Evolutionary conservation across 2,329 filamentous ascomycete species (phyloP).

Genomic region (Pyrenophora tritici-repentis): DNA sequence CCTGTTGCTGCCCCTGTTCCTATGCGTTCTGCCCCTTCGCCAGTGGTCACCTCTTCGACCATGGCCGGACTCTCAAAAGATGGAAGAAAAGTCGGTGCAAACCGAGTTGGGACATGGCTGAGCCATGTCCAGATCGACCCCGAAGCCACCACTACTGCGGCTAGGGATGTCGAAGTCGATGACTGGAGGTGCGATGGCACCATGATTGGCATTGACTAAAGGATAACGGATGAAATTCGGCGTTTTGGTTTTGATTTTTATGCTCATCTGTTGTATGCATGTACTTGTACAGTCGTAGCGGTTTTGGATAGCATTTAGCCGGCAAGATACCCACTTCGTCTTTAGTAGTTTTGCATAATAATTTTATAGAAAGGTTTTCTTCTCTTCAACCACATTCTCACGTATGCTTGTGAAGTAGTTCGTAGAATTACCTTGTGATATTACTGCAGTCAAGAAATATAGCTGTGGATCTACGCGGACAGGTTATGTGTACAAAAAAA

Average conservation of each 20-base stretch:
- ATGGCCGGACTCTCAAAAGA: slow-evolving; percentile 48
- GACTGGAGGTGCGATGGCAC: slow-evolving; percentile 45
- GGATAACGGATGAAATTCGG: slow-evolving; percentile 11
- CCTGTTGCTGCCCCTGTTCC: slow-evolving; percentile 8
- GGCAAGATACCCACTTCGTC: slow-evolving; percentile 18
- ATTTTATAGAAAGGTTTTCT: slow-evolving; percentile 2
- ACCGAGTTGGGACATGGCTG: slow-evolving; percentile 48
- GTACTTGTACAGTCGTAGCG: slow-evolving; percentile 14
- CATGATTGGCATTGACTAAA: slow-evolving; percentile 43
- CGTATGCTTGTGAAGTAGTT: neutral
- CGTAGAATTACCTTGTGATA: no score
- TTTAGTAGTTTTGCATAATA: slow-evolving; percentile 12
- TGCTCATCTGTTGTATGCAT: slow-evolving; percentile 4
- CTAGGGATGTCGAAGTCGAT: slow-evolving; percentile 41
- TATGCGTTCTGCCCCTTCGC: slow-evolving; percentile 12
- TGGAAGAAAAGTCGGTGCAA: slow-evolving; percentile 42
- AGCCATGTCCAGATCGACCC: slow-evolving; percentile 44
- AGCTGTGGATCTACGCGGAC: no score
- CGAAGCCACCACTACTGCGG: slow-evolving; percentile 43
- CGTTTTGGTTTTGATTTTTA: slow-evolving; percentile 2
- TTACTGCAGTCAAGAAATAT: no score
- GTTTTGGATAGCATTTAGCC: slow-evolving; percentile 20
- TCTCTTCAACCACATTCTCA: neutral
- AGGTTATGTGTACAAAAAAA: neutral
- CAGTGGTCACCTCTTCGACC: slow-evolving; percentile 29